Base-by-base conservation (phyloP, 495 filamentous ascomycete genomes). In the Tuber umbilicatum region DNA sequence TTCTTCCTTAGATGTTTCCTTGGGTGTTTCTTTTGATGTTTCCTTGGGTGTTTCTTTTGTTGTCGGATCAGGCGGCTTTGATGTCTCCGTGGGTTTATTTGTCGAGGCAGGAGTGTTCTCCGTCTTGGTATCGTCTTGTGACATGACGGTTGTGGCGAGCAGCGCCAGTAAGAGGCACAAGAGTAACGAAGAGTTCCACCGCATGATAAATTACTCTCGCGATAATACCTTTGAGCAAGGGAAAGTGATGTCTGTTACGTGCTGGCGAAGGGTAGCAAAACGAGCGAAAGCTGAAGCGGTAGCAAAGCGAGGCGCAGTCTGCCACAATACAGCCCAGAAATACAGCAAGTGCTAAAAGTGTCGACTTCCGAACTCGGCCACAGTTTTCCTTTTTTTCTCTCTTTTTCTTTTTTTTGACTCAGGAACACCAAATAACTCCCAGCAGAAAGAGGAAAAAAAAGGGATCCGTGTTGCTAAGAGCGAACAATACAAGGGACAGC, bases 81-180 rank as follows among this genome's bases (percentile, higher is more conserved):
- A 78, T 43, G 76, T 72, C 68, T 73, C 77, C 72, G 83, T 83
- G 70, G 76, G 79, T 19, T 83, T 74, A 35, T 79, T 77, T 17
- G 80, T 79, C 16, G 78, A 70, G 5, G 35, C 39, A 40, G 75
- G 50, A 70, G 69, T 37, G 35, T 75, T 70, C 2, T 72, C 55
- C 5, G 79, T 67, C 39, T 76, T 73, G 35, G 55, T 17, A 69
- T 77, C 74, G 35, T 81, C 71, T 73, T 86, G 85, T 21, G 84
- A 85, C 64, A 84, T 47, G 35, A 75, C 84, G 14, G 70, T 72
- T n/a, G 79, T 76, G n/a, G 82, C 73, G 45, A 85, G 74, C 39
- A 84, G 43, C 21, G 80, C 75, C 23, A 82, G 74, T 41, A 83
- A 75, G 38, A 83, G 74, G 71, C 83, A 73, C 47, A 79, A 75